Evolutionary conservation across 495 filamentous ascomycete genomes (phyloP).

Genomic region (Xylaria cubensis): DNA sequence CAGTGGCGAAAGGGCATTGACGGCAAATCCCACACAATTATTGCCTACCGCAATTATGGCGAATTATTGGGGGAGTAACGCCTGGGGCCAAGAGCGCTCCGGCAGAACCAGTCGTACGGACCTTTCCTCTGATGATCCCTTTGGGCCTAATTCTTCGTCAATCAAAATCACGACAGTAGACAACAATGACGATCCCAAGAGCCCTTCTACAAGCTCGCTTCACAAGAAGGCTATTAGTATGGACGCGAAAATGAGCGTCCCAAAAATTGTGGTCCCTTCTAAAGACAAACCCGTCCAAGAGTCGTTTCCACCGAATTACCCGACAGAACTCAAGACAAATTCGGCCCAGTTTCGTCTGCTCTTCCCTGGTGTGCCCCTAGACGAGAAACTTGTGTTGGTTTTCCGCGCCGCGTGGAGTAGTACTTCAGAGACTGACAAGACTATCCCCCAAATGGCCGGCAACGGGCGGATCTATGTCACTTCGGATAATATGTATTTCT

Average conservation of each 20-base stretch:
- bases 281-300: slow-evolving; percentile 52
- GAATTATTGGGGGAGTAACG: slow-evolving; percentile 88
- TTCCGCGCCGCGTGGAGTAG: slow-evolving; percentile 63
- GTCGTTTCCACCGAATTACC: slow-evolving; percentile 82
- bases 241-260: slow-evolving; percentile 60
- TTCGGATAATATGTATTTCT: slow-evolving; percentile 86
- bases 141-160: slow-evolving; percentile 43
- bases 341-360: slow-evolving; percentile 92
- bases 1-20: slow-evolving; percentile 74
- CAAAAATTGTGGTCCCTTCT: slow-evolving; percentile 48
- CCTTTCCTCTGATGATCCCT: slow-evolving; percentile 59
- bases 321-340: slow-evolving; percentile 80
- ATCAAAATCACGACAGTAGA: slow-evolving; percentile 48
- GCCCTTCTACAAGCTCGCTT: slow-evolving; percentile 26
- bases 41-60: slow-evolving; percentile 87
- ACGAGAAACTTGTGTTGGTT: slow-evolving; percentile 78
- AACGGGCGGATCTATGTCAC: slow-evolving; percentile 90
- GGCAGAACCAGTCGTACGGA: slow-evolving; percentile 42
- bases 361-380: slow-evolving; percentile 77
- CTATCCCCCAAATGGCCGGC: slow-evolving; percentile 47
- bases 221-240: slow-evolving; percentile 87
- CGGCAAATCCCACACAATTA: slow-evolving; percentile 67
- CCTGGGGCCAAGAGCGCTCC: slow-evolving; percentile 79
- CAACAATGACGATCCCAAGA: slow-evolving; percentile 35
- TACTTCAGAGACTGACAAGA: slow-evolving; percentile 46